Evolutionary conservation across 495 filamentous ascomycete species (phyloP).

Genomic region (Entonaema liquescens): DNA sequence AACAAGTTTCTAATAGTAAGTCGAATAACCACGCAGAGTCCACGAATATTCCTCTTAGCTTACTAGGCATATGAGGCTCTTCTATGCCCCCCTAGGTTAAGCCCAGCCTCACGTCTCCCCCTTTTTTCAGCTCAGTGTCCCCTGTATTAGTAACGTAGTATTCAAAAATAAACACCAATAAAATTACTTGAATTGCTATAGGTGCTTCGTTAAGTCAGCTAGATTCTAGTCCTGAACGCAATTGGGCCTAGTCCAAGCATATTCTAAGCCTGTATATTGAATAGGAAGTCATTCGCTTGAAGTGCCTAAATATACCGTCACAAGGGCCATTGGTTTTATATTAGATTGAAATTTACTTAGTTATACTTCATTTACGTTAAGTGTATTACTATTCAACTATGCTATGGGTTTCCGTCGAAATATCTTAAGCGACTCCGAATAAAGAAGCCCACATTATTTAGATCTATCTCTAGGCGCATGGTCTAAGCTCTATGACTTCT

Average conservation of each 20-base stretch:
- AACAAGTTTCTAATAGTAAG: too few species aligned
- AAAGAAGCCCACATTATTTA: background rate
- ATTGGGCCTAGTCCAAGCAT: background rate
- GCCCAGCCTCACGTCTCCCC: background rate
- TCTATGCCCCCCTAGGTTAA: background rate
- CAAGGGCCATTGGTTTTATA: background rate
- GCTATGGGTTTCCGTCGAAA: background rate
- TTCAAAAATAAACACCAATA: background rate
- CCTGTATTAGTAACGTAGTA: background rate
- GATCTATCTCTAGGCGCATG: background rate
- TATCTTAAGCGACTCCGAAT: background rate
- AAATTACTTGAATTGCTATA: background rate
- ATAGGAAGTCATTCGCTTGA: background rate
- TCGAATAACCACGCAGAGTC: background rate
- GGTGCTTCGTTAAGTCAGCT: background rate
- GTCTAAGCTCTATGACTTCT: slow-evolving; percentile 36
- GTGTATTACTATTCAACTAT: background rate
- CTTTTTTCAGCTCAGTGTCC: background rate
- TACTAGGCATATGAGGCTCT: background rate
- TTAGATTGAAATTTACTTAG: background rate
- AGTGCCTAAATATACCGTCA: background rate
- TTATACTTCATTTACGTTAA: background rate
- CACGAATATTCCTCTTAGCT: background rate
- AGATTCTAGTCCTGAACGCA: background rate
- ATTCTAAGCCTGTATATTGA: background rate